A percentile compares a stretch with the other conserved stretches of the same genome.
Evolutionary conservation across 2,329 filamentous ascomycete genomes (phyloP).

Genomic region (Fusarium sambucinum): DNA sequence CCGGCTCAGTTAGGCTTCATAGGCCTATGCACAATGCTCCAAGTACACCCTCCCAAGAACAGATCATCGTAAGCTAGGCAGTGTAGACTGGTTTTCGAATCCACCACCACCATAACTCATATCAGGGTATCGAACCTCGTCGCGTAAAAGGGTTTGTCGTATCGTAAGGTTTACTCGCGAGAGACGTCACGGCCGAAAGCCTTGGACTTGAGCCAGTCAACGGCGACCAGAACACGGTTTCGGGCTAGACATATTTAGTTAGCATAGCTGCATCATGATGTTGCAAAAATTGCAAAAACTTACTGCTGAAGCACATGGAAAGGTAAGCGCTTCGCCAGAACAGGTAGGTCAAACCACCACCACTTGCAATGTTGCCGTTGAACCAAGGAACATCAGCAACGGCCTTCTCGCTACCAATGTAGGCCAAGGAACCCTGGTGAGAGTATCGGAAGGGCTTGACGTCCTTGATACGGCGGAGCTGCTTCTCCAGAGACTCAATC

Average conservation of each 20-base stretch:
- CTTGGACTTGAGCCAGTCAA: conserved; percentile 98
- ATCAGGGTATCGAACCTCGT: conserved; percentile 46
- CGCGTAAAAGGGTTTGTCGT: conserved; percentile 38
- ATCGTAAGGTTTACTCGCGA: conserved; percentile 69
- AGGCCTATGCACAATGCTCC: conserved; percentile 47
- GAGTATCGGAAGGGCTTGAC: conserved; percentile 99
- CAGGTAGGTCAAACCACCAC: conserved; percentile 93
- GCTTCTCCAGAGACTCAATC: conserved; percentile 88
- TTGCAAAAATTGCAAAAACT: conserved; percentile 59
- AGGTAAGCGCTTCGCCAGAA: conserved; percentile 99
- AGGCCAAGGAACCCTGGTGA: conserved; percentile 95
- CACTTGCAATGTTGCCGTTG: conserved; percentile 94
- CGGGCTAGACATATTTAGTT: conserved; percentile 70
- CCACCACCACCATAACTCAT: conserved; percentile 33
- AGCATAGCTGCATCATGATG: conserved; percentile 12
- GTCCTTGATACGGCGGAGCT: conserved; percentile 89
- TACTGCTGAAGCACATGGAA: conserved; percentile 99
- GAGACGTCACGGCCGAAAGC: conserved; percentile 96
- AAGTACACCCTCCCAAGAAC: conserved; percentile 49
- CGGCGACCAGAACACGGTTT: conserved; percentile 90
- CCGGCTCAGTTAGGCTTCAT: conserved; percentile 46
- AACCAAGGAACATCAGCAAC: conserved; percentile 98
- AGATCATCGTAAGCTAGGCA: conserved; percentile 41
- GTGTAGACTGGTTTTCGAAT: conserved; percentile 16
- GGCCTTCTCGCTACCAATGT: conserved; percentile 98